Conservation (phyloP, 768 basidiomycete species). For the Tremella yokohamensis region DNA sequence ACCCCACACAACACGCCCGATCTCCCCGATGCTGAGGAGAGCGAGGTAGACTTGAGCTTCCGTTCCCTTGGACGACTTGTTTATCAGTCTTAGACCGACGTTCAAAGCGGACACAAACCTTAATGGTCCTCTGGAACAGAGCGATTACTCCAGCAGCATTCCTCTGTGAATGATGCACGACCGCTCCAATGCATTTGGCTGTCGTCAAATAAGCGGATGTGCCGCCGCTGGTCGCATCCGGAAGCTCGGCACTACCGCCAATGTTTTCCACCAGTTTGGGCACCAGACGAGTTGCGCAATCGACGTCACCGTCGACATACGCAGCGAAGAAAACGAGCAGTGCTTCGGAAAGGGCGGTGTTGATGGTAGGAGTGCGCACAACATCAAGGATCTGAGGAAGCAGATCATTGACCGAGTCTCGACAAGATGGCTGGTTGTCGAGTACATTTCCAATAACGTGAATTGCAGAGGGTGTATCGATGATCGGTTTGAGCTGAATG, state of each 20-base stretch:
- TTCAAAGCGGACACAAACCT: conserved; percentile 55
- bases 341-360: conserved; percentile 73
- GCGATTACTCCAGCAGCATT: conserved; percentile 79
- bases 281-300: conserved; percentile 76
- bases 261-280: conserved; percentile 72
- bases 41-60: conserved; percentile 71
- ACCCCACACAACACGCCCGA: conserved; percentile 81
- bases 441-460: conserved; percentile 59
- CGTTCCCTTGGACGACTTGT: conserved; percentile 54
- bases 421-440: conserved; percentile 30
- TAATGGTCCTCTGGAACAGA: conserved; percentile 76
- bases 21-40: conserved; percentile 82
- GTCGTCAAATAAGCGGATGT: conserved; percentile 59
- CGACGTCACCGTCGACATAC: conserved; percentile 75
- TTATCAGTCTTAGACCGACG: conserved; percentile 44
- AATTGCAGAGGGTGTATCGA: conserved; percentile 60
- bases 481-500: conserved; percentile 68
- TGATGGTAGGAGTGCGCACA: conserved; percentile 70
- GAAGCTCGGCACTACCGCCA: conserved; percentile 55
- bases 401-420: conserved; percentile 31
- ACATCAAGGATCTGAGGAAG: conserved; percentile 54
- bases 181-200: conserved; percentile 77
- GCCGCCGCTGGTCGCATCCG: conserved; percentile 45
- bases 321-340: conserved; percentile 76
- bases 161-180: conserved; percentile 66